A percentile compares a stretch with the other conserved stretches of the same genome.
Conservation (phyloP, 2,329 filamentous ascomycete genomes). For the Sporothrix variecibatus region DNA sequence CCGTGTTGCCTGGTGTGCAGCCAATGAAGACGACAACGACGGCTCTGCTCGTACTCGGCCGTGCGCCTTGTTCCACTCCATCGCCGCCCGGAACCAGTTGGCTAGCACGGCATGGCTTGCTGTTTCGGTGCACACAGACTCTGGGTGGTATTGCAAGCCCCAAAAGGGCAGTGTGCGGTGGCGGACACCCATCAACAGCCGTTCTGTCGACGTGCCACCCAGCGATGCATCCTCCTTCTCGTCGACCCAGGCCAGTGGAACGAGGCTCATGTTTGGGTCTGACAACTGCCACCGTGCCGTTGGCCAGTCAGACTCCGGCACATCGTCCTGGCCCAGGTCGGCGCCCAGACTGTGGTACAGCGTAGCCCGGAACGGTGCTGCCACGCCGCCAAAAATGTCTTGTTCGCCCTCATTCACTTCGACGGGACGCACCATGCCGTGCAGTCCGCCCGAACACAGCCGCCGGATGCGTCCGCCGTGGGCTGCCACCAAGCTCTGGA, state of each 20-base stretch:
- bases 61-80: slow-evolving; percentile 56
- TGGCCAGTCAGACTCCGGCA: slow-evolving; percentile 43
- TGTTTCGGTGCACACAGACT: slow-evolving; percentile 79
- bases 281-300: slow-evolving; percentile 45
- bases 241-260: slow-evolving; percentile 65
- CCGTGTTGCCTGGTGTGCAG: slow-evolving; percentile 40
- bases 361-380: slow-evolving; percentile 63
- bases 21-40: slow-evolving; percentile 23
- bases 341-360: slow-evolving; percentile 71
- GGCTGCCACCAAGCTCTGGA: slow-evolving; percentile 74
- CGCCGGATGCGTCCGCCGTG: slow-evolving; percentile 64
- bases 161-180: slow-evolving; percentile 73
- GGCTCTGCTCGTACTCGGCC: slow-evolving; percentile 27
- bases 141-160: slow-evolving; percentile 88
- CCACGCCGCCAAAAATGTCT: slow-evolving; percentile 67
- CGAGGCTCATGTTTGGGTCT: slow-evolving; percentile 43
- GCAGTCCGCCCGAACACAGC: slow-evolving; percentile 67
- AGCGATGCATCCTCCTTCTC: slow-evolving; percentile 40
- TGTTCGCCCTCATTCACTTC: slow-evolving; percentile 36
- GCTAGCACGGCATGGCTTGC: slow-evolving; percentile 63
- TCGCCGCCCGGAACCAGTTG: slow-evolving; percentile 74
- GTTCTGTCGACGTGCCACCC: slow-evolving; percentile 43
- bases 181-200: slow-evolving; percentile 74
- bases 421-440: slow-evolving; percentile 71
- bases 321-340: slow-evolving; percentile 53